Evolutionary conservation across 2,329 filamentous ascomycete genomes (phyloP).

Genomic region (Rhinocladiella mackenziei): DNA sequence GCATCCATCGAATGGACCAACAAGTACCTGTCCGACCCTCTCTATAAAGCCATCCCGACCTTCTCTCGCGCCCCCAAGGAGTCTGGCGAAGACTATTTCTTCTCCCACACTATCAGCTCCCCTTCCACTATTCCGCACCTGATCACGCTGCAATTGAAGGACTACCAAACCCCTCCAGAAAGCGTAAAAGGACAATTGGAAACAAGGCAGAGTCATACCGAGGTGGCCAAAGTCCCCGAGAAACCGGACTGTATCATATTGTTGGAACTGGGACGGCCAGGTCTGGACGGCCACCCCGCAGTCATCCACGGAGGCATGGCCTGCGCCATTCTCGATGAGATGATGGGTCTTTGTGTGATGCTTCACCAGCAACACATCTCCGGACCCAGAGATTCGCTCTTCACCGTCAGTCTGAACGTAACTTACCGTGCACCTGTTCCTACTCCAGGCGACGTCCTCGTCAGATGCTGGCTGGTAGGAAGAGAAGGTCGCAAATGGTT

Average conservation of each 20-base stretch:
- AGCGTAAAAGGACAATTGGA: slow-evolving; percentile 23
- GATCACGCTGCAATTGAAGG: slow-evolving; percentile 37
- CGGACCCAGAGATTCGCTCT: slow-evolving; percentile 22
- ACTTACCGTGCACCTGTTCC: slow-evolving; percentile 27
- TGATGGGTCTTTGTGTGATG: slow-evolving; percentile 41
- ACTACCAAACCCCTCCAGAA: slow-evolving; percentile 29
- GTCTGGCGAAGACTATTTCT: slow-evolving; percentile 44
- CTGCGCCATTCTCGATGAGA: slow-evolving; percentile 43
- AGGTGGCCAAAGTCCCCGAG: slow-evolving; percentile 20
- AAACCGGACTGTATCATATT: slow-evolving; percentile 39
- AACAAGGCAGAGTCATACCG: slow-evolving; percentile 15
- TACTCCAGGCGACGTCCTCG: slow-evolving; percentile 25
- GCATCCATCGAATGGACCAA: slow-evolving; percentile 24
- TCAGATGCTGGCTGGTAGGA: slow-evolving; percentile 25
- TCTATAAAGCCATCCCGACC: slow-evolving; percentile 40
- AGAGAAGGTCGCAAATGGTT: slow-evolving; percentile 28
- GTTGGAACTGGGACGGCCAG: slow-evolving; percentile 35
- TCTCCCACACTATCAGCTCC: slow-evolving; percentile 39
- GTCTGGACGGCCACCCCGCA: slow-evolving; percentile 39
- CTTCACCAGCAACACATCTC: slow-evolving; percentile 29
- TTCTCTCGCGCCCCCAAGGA: slow-evolving; percentile 40
- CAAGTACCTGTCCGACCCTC: slow-evolving; percentile 28
- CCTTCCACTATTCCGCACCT: slow-evolving; percentile 40
- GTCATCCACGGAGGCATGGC: slow-evolving; percentile 42
- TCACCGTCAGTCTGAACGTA: slow-evolving; percentile 28